A percentile compares a stretch with the other conserved stretches of the same genome.
Conservation (phyloP, 768 basidiomycete genomes). For the Russula emetica region DNA sequence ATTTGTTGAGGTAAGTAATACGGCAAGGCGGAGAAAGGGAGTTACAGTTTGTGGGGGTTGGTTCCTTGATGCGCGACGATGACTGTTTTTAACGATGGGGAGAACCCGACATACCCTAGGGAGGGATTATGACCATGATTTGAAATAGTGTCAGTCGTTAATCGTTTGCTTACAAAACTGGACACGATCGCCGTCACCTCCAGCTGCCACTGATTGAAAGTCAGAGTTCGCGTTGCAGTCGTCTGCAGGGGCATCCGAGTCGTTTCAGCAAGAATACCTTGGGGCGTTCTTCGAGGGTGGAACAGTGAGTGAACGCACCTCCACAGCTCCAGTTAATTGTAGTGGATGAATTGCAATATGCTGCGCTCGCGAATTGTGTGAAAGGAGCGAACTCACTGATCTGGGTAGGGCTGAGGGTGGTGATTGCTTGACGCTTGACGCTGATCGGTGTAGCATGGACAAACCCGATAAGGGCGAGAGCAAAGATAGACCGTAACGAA, state of each 20-base stretch:
- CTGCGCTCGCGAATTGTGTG: constrained; percentile 34
- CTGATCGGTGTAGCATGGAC: background rate
- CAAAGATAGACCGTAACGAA: background rate
- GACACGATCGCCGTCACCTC: constrained; percentile 41
- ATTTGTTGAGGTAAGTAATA: background rate
- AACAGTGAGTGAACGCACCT: constrained; percentile 18
- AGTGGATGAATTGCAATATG: constrained; percentile 33
- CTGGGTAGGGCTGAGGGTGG: constrained; percentile 29
- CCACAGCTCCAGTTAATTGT: constrained; percentile 35
- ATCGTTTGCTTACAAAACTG: constrained; percentile 41
- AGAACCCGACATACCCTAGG: constrained; percentile 53
- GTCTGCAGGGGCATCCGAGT: constrained; percentile 31
- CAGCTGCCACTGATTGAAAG: constrained; percentile 47
- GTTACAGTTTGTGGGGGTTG: constrained; percentile 34
- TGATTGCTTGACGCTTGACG: constrained; percentile 25
- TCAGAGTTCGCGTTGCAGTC: constrained; percentile 46
- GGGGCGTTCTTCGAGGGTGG: background rate
- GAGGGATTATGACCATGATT: background rate
- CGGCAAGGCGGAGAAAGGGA: background rate
- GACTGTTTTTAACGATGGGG: constrained; percentile 36
- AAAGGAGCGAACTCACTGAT: constrained; percentile 33
- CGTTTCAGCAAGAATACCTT: background rate
- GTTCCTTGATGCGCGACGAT: constrained; percentile 43
- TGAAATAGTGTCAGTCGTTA: background rate
- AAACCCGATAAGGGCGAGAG: background rate